Base-by-base conservation (phyloP, 352 stramenopile species). In the Globisporangium acanthophoron region DNA sequence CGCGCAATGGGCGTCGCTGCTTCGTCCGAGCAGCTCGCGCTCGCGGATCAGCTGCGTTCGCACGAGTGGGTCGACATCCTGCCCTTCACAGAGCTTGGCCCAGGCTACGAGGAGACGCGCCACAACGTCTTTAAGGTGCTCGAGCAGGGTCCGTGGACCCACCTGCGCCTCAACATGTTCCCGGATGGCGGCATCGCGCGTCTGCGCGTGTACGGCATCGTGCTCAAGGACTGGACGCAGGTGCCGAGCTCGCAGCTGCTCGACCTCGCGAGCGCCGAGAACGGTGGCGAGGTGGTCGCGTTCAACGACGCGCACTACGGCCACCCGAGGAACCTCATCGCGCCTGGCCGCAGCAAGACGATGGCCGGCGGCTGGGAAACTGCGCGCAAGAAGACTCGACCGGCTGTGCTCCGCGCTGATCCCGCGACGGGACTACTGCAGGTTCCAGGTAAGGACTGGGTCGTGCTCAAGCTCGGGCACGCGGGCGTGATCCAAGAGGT, bases 321-420 rank as follows among this genome's bases (percentile, higher is more conserved):
- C 20, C 82, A 97, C 45, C 92, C 95, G n/a, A 90, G 81, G 60
- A 97, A 97, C 66, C 68, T 98, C 37, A 80, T 98, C 37, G 74
- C 83, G 18, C 80, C 87, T 0, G 82, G 78, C 37, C 74, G 88
- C 24, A 97, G 94, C 46, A 81, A 84, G 45, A 93, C 85, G 55
- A 98, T 98, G 93, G 89, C 90, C 0, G 93, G 96, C 58, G 92
- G 94, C 18, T 98, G 94, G 93, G 92, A 98, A 64, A 98, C 93
- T 18, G 91, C 93, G 6, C 78, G 94, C 27, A 96, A 98, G 69
- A 83, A 79, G 44, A 86, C 87, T 31, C 82, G 90, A 15, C 88
- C 90, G 47, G 54, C 80, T 0, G 70, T 97, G 60, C 61, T 97
- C 12, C 66, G 61, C 5, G 80, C 75, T 1, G 67, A 87, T 31